Evolutionary conservation across 1,139 yeast species (phyloP).

Genomic region (Kodamaea anthophila): DNA sequence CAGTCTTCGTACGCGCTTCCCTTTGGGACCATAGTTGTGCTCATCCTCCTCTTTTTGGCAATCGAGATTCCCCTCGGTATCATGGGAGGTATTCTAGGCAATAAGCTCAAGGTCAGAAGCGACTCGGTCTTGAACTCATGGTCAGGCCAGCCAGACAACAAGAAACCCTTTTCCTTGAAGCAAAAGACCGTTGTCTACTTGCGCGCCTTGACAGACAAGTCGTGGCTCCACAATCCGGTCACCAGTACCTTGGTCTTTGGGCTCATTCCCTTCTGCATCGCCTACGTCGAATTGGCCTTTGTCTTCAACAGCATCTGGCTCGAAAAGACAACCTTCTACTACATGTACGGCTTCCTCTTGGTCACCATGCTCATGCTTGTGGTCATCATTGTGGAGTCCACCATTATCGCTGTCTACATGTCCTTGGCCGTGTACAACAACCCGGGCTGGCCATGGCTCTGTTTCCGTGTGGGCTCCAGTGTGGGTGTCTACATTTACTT

Average conservation of each 20-base stretch:
- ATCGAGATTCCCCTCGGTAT: conserved; percentile 71
- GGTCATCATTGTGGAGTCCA: conserved; percentile 63
- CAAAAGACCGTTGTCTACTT: conserved; percentile 5
- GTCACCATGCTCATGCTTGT: conserved; percentile 54
- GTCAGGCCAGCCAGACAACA: conserved; percentile 1
- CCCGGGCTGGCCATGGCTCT: conserved; percentile 80
- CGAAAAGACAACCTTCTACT: conserved; percentile 72
- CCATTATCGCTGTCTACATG: conserved; percentile 66
- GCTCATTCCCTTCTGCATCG: conserved; percentile 70
- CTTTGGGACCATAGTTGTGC: conserved; percentile 14
- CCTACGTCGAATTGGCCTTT: conserved; percentile 70
- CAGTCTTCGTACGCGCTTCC: conserved; percentile 76
- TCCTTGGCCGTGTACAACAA: conserved; percentile 54
- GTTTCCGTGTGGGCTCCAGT: conserved; percentile 68
- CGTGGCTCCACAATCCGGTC: conserved; percentile 20
- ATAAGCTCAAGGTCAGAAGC: conserved; percentile 24
- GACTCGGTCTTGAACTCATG: conserved; percentile 13
- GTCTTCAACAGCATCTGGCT: conserved; percentile 76
- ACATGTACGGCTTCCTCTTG: conserved; percentile 72
- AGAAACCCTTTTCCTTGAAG: conserved; percentile 4
- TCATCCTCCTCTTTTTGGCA: conserved; percentile 38
- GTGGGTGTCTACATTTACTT: conserved; percentile 64
- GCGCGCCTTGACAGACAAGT: conserved; percentile 3
- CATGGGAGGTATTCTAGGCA: conserved; percentile 63
- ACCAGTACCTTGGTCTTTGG: conserved; percentile 45